Evolutionary conservation across 768 basidiomycete species (phyloP), one percentile per base, ranked within the genome.

Genomic region (Melanogaster broomeanus): DNA sequence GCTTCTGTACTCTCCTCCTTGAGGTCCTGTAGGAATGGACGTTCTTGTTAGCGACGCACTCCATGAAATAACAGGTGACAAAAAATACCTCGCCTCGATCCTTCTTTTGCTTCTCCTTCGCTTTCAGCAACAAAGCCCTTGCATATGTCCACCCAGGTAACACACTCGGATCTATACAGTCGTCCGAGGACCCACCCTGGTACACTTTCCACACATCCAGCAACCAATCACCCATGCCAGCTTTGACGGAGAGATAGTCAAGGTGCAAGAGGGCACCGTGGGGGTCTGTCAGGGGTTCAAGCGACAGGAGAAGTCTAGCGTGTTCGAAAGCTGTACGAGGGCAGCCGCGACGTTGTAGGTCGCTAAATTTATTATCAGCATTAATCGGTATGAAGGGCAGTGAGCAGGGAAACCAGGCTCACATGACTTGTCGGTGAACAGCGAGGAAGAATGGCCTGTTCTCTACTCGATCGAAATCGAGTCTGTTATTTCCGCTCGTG

Each of bases 371-470:
- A 16, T 10, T n/a, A 7, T 62, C 21, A 48, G 41, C 46, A 9
- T 31, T 39, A 37, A 33, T 33, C 18, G 33, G 21, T 24, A 31
- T 33, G 12, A 53, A 31, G 8, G 15, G 8, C 15, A 25, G 22
- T 7, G 21, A 24, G 51, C 8, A 51, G 13, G 31, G 37, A 21
- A 25, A n/a, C 12, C 31, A 18, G 30, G 52, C 87, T 55, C 67
- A 93, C 88, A 83, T 80, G 2, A 94, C 79, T 61, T 91, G 87
- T 49, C 93, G 79, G 59, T 93, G 90, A 2, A 97, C 55, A 1
- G 90, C 93, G 7, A 96, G 81, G 73, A 88, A 98, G 69, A 99
- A 90, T 0, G 93, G 90, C 35, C 96, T 77, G 60, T 96, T 98
- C 69, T 98, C 95, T 11, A 97, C 89, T 12, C 72, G 78, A 56